Evolutionary conservation across 768 basidiomycete species (phyloP), one percentile per base, ranked within the genome.

Genomic region (Termitomyces bulborhizus): DNA sequence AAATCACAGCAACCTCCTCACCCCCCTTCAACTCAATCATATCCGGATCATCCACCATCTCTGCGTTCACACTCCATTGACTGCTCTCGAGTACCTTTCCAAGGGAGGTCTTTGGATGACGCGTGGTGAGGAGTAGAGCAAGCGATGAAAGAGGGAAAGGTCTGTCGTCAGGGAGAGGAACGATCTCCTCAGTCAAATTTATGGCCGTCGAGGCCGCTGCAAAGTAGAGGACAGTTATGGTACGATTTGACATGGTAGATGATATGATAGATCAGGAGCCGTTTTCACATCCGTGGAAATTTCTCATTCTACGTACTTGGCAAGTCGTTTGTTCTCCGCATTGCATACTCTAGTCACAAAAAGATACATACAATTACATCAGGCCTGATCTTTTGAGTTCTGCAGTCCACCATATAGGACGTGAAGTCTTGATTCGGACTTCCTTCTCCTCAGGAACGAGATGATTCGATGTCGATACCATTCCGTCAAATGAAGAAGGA

Each of bases 391-490:
- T 62, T 63, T 65, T 78, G 57, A 93, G 68, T 67, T 93, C 93
- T 48, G 80, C 85, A 24, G 87, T 88, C 96, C 95, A 99, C 81
- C 91, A 87, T 42, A 99, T 88, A 0, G 93, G 89, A 48, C 78
- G 81, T 24, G 86, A 81, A 0, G 94, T 98, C 65, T 80, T 80
- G 50, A 98, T 73, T 65, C 77, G 82, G 5, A 97, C 88, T 1
- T 76, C 66, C 18, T 76, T 71, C 57, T 88, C 78, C 1, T 77
- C 77, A 0, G 85, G 84, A 0, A 92, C 66, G 6, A 99, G 76
- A 61, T 97, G 93, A 63, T 99, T 99, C 0, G 95, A 98, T 0
- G 95, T 97, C 0, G 96, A 98, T 0, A 99, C 69, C 24, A 92
- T 63, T 0, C 91, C 91, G 40, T 88, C 85, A 56, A 98, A 91